Conservation (phyloP, 805 yeast species). For the Cyberlindnera maclurae region DNA sequence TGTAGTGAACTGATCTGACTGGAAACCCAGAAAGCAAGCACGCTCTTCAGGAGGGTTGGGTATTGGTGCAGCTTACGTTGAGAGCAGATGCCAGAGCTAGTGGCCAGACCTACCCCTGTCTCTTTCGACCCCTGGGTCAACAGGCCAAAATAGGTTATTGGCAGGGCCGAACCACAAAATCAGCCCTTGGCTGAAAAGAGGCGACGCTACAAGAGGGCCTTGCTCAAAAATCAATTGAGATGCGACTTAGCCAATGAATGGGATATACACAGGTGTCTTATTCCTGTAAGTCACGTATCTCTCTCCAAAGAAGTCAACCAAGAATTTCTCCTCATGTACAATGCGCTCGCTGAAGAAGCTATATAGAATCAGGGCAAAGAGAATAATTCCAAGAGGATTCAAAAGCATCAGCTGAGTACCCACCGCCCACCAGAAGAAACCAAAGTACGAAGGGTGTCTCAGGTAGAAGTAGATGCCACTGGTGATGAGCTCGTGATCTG, state of each 20-base stretch:
- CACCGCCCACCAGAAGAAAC: conserved; percentile 89
- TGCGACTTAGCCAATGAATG: conserved; percentile 24
- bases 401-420: conserved; percentile 71
- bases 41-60: no score
- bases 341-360: conserved; percentile 66
- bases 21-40: no score
- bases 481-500: conserved; percentile 63
- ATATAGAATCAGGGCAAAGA: conserved; percentile 55
- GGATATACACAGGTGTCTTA: conserved; percentile 53
- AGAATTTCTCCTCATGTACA: conserved; percentile 56
- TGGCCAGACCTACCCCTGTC: no score
- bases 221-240: not conserved
- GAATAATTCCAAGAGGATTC: conserved; percentile 52
- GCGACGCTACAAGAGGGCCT: no score
- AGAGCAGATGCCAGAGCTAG: no score
- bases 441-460: conserved; percentile 89
- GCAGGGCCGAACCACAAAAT: no score
- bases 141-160: no score
- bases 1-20: no score
- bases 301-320: conserved; percentile 64
- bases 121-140: no score
- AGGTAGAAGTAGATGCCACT: conserved; percentile 58
- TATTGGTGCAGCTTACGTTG: no score
- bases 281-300: conserved; percentile 50
- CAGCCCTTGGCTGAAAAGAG: no score